These are phyloP conservation scores for Solanum rostratum DNA, from an alignment of 257 asterid species.

Conservation along the genomic window DNA sequence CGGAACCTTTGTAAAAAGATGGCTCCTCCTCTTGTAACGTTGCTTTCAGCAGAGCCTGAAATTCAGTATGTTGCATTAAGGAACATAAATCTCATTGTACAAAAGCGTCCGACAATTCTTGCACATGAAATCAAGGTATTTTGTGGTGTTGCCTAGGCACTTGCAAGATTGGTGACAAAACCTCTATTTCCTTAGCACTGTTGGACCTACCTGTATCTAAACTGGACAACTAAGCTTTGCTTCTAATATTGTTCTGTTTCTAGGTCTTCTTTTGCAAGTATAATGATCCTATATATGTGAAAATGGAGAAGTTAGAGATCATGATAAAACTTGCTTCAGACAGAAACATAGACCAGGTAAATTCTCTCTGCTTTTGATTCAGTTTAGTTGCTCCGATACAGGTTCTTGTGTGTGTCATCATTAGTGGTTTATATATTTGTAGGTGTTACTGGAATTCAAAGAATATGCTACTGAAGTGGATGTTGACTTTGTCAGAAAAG, in stretches of 20 bases:
- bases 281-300: constrained; percentile 96
- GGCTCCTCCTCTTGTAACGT: constrained; percentile 99
- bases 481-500: constrained; percentile 96
- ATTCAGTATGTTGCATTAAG: constrained; percentile 91
- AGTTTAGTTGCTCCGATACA: neutral
- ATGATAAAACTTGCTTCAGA: constrained; percentile 99
- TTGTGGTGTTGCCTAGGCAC: neutral
- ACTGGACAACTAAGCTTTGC: neutral
- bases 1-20: constrained; percentile 98
- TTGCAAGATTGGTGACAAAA: neutral
- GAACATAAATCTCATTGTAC: constrained; percentile 94
- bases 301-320: constrained; percentile 97
- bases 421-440: constrained; percentile 2
- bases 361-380: constrained; percentile 11
- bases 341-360: constrained; percentile 91
- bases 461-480: constrained; percentile 99
- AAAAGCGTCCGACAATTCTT: constrained; percentile 91
- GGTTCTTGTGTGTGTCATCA: constrained; percentile 4
- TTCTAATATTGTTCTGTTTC: constrained; percentile 1
- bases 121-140: constrained; percentile 93
- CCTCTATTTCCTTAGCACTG: neutral
- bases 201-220: neutral
- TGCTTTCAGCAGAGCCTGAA: constrained; percentile 96
- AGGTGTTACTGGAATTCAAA: constrained; percentile 96
- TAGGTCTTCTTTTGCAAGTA: constrained; percentile 99